Evolutionary conservation across 805 yeast species (phyloP), one percentile per base, ranked within the genome.

Genomic region (Scheffersomyces stipitis): DNA sequence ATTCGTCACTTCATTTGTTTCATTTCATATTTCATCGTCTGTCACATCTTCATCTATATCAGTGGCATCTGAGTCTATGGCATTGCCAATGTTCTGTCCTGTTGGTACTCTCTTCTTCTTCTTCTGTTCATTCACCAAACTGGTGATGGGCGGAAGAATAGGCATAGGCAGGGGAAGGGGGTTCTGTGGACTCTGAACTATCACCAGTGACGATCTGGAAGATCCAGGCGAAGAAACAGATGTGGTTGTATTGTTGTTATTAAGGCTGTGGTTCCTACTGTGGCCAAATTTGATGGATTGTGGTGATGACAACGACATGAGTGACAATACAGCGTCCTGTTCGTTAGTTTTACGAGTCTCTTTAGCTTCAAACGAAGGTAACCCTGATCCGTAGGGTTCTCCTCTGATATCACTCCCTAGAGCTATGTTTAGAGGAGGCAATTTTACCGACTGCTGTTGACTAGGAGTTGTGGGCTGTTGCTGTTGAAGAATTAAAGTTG

Each of bases 271-370:
- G 13, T 30, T 36, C 16, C 43, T 36, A 22, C 38, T 31, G 27
- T 38, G 48, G 5, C 40, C 18, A 30, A 56, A 57, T 32, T 60
- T 62, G 27, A 49, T 44, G 13, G 60, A 36, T 45, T 64, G 71
- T 2, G 82, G 81, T 1, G 80, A 73, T 5, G 81, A 68, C 28
- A 77, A 60, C 26, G 80, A 73, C 70, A 77, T 77, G 35, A 77
- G 60, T 15, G 81, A 75, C 50, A 71, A 59, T 8, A 77, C 71
- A 5, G 82, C 82, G 33, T 76, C 81, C 47, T 76, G 76, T 43
- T 77, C 82, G 32, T 59, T 54, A 42, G 56, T 44, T 34, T 54
- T 32, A 18, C 30, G 27, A 28, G 20, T 22, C 6, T 37, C 38
- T 6, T 10, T 12, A 7, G 24, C 10, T 7, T 20, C 24, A 10